Evolutionary conservation across 73 alveolate genomes (phyloP), one percentile per base, ranked within the genome.

Genomic region (Paraurostyla sp.): DNA sequence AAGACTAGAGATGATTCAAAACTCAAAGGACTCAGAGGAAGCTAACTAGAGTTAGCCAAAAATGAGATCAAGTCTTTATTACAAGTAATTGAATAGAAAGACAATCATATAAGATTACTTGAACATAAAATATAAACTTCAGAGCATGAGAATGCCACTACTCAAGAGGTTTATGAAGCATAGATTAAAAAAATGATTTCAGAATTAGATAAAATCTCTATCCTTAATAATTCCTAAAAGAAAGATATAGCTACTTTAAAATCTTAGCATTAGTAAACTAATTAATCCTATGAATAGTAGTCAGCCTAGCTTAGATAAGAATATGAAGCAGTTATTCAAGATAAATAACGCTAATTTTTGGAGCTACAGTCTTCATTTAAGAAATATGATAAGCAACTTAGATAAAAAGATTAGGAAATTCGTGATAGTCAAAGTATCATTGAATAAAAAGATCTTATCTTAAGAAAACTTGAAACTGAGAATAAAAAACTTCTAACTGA

Each of bases 11-110:
- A 49, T 25, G 38, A 36, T 46, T 73, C 86, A 0, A 23, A 38
- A 65, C 23, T 73, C n/a, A 51, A 68, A 15, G 6, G n/a, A 48
- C 33, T 73, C 46, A 73, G 86, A 48, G 65, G 71, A 40, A 73
- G 49, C 33, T 43, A 73, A 71, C 86, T 22, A 42, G 29, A 48
- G 38, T 73, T n/a, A n/a, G n/a, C n/a, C n/a, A n/a, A n/a, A n/a
- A n/a, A n/a, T 46, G 86, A 73, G 0, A 73, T 43, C 16, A 42
- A 36, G 29, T 32, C 41, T 23, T 56, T 45, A 20, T 3, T 49
- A 0, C 9, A 73, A 38, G 30, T 50, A 16, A 16, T 73, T 3
- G 29, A 22, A 23, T 6, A 73, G 27, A 73, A 73, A 25, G 71
- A 73, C 52, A 16, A 73, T 2, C 48, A 48, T 32, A 73, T 73